These are phyloP conservation scores for Cladophialophora yegresii DNA, from an alignment of 2,329 filamentous ascomycete genomes.

Conservation along the genomic window DNA sequence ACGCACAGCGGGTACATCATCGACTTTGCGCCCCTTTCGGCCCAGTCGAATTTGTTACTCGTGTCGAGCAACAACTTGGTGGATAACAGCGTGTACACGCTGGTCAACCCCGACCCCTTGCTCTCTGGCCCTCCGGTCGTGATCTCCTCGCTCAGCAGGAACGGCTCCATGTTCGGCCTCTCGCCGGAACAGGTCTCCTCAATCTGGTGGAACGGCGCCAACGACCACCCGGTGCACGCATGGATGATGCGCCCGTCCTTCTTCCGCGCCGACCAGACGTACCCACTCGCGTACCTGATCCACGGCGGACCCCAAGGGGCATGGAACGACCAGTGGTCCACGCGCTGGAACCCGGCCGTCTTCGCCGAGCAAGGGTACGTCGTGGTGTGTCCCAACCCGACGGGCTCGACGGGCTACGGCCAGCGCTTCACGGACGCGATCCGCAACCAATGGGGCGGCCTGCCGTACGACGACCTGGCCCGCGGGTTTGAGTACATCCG, in stretches of 20 bases:
- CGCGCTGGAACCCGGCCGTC: constrained; percentile 57
- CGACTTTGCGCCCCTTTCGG: constrained; percentile 43
- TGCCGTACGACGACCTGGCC: constrained; percentile 59
- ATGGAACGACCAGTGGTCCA: constrained; percentile 59
- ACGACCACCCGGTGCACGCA: constrained; percentile 48
- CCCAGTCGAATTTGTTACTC: constrained; percentile 44
- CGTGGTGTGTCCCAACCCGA: constrained; percentile 61
- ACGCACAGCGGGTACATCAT: constrained; percentile 47
- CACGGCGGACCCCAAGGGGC: constrained; percentile 56
- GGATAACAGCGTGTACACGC: constrained; percentile 49
- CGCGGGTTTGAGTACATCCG: constrained; percentile 57
- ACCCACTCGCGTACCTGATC: constrained; percentile 57
- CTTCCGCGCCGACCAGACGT: constrained; percentile 51
- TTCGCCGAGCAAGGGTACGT: constrained; percentile 65
- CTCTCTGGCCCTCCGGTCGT: constrained; percentile 38
- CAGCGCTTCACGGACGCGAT: constrained; percentile 57
- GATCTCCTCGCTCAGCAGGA: constrained; percentile 45
- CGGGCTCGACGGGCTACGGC: constrained; percentile 61
- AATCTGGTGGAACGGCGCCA: constrained; percentile 51
- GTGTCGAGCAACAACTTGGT: constrained; percentile 49
- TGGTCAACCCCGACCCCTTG: constrained; percentile 42
- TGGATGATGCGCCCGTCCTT: constrained; percentile 53
- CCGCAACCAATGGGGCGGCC: constrained; percentile 56
- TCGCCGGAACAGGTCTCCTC: constrained; percentile 47
- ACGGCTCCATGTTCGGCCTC: constrained; percentile 47